Evolutionary conservation across 805 yeast species (phyloP).

Genomic region (Jamesozyma gamospora): DNA sequence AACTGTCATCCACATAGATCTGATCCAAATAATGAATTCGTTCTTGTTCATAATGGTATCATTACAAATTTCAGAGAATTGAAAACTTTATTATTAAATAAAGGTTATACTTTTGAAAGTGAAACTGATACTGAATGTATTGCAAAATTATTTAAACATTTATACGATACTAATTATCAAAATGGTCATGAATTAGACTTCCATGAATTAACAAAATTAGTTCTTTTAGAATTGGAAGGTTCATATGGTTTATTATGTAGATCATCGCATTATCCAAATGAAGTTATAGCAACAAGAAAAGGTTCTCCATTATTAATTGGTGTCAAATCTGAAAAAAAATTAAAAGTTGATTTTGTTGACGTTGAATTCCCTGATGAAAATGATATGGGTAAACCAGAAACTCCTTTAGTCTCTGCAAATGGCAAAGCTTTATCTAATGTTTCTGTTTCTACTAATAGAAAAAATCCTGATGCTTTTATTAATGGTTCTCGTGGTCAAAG

Average conservation of each 20-base stretch:
- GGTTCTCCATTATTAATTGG: constrained; percentile 97
- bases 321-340: constrained; percentile 88
- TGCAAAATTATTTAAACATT: constrained; percentile 87
- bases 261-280: constrained; percentile 88
- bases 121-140: constrained; percentile 98
- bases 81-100: constrained; percentile 65
- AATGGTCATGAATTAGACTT: constrained; percentile 79
- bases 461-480: constrained; percentile 6
- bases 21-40: constrained; percentile 71
- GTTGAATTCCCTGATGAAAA: constrained; percentile 83
- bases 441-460: constrained; percentile 3
- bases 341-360: constrained; percentile 96
- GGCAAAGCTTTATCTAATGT: constrained; percentile 4
- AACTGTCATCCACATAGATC: constrained; percentile 97
- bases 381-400: constrained; percentile 29
- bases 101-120: constrained; percentile 76
- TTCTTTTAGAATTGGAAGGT: constrained; percentile 87
- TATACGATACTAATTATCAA: constrained; percentile 64
- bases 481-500: constrained; percentile 1
- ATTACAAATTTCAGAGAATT: constrained; percentile 91
- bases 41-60: constrained; percentile 95
- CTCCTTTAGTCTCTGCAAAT: constrained; percentile 20
- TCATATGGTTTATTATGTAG: constrained; percentile 93
- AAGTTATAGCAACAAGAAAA: constrained; percentile 91
- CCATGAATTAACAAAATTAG: constrained; percentile 86